Evolutionary conservation across 2,329 filamentous ascomycete species (phyloP).

Genomic region (Botrytis fabae): DNA sequence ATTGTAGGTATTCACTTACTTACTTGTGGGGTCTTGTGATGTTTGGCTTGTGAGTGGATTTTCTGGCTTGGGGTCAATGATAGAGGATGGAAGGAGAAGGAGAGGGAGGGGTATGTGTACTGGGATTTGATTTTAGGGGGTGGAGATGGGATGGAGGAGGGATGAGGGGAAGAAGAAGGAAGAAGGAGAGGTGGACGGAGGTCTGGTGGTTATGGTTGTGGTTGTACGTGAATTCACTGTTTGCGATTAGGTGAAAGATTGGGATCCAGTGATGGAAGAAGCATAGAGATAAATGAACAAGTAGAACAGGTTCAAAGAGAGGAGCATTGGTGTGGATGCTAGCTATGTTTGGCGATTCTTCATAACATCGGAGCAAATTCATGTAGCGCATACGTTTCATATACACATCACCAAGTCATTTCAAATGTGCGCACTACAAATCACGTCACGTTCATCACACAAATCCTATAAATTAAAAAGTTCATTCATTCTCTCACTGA

Average conservation of each 20-base stretch:
- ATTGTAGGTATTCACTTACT: not conserved
- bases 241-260: too few species aligned
- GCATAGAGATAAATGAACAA: not conserved
- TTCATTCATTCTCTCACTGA: not conserved
- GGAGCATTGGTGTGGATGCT: not conserved
- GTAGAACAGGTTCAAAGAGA: not conserved
- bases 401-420: not conserved
- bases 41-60: not conserved
- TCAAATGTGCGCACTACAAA: not conserved
- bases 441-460: not conserved
- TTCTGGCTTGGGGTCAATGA: not conserved
- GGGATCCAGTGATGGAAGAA: too few species aligned
- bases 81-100: not conserved
- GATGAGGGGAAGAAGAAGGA: too few species aligned
- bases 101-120: not conserved
- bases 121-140: not conserved
- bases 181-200: not conserved
- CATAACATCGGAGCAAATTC: too few species aligned
- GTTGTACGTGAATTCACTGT: not conserved
- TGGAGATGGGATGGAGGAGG: not conserved
- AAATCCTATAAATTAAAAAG: not conserved
- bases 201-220: not conserved
- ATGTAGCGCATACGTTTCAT: too few species aligned
- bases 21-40: not conserved
- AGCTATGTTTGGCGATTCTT: not conserved